Base-by-base conservation (phyloP, 768 basidiomycete genomes). In the Lactarius vividus region DNA sequence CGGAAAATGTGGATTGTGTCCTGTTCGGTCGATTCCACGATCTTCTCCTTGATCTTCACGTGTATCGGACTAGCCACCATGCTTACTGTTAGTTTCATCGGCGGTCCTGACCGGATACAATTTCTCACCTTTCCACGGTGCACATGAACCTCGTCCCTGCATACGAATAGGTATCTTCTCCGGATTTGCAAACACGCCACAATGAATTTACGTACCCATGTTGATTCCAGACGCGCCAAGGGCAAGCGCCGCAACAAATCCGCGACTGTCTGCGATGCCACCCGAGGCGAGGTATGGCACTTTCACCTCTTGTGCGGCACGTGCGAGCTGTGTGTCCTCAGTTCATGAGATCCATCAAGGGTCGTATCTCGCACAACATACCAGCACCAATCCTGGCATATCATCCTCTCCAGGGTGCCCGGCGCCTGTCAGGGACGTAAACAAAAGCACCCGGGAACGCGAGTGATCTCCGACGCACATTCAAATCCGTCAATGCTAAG, bases 341-440 rank as follows among this genome's bases (percentile, higher is more conserved):
- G 18, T 56, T 44, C 44, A 13, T 9, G 13, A 11, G 10, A 31
- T n/a, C 13, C 49, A 37, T 18, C 13, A 59, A 39, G 15, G 15
- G 69, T 59, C 18, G 8, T 26, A 39, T 39, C 55, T n/a, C 26
- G 26, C 28, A 16, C 23, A 57, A 61, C 37, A 28, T 69, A 93
- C 93, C 78, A 97, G 77, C 3, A 97, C 89, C 28, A 96, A 72
- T 4, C 90, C 91, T 3, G 92, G 91, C 28, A 97, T 90, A 73
- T 97, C 96, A 52, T 96, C 92, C 73, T 97, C 96, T 67, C 96
- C 96, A 20, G 94, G 94, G 75, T 95, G 93, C 29, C 95, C 95
- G 35, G 94, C 95, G 73, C 92, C 92, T 94, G 72, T n/a, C 15
- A 1, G 69, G 66, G 20, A 52, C 13, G 1, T 52, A 9, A 52